These are phyloP conservation scores for Hyaloscypha finlandica DNA, from an alignment of 495 filamentous ascomycete genomes.

Conservation along the genomic window DNA sequence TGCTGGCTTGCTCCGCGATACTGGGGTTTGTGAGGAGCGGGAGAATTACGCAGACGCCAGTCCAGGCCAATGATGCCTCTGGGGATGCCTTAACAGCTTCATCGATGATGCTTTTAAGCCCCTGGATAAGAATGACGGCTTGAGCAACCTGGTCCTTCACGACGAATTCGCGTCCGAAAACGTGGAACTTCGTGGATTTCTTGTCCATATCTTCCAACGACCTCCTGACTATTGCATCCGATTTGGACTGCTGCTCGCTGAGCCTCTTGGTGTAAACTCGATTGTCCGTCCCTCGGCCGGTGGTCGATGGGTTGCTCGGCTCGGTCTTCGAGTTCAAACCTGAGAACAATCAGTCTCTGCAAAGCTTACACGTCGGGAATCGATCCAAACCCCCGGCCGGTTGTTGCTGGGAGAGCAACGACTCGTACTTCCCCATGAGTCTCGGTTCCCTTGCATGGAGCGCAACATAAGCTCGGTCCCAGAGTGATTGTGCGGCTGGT, in stretches of 20 bases:
- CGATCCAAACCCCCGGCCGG: constrained; percentile 11
- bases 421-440: constrained; percentile 17
- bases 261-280: constrained; percentile 22
- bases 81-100: constrained; percentile 24
- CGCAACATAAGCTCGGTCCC: constrained; percentile 36
- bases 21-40: constrained; percentile 31
- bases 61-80: constrained; percentile 15
- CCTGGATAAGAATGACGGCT: constrained; percentile 9
- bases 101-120: constrained; percentile 20
- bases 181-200: constrained; percentile 1
- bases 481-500: too few species aligned
- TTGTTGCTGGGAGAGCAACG: constrained; percentile 18
- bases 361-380: constrained; percentile 11
- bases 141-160: constrained; percentile 21
- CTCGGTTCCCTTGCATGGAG: constrained; percentile 12
- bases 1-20: constrained; percentile 26
- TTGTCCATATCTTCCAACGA: constrained; percentile 13
- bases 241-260: constrained; percentile 12
- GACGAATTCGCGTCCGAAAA: constrained; percentile 23
- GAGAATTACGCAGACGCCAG: constrained; percentile 32
- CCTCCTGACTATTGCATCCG: constrained; percentile 17
- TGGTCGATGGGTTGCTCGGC: constrained; percentile 16
- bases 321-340: constrained; percentile 12
- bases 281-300: constrained; percentile 11
- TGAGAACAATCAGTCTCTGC: constrained; percentile 13